These are phyloP conservation scores for Sclerotinia sclerotiorum DNA, from an alignment of 2,329 filamentous ascomycete species.

Conservation along the genomic window DNA sequence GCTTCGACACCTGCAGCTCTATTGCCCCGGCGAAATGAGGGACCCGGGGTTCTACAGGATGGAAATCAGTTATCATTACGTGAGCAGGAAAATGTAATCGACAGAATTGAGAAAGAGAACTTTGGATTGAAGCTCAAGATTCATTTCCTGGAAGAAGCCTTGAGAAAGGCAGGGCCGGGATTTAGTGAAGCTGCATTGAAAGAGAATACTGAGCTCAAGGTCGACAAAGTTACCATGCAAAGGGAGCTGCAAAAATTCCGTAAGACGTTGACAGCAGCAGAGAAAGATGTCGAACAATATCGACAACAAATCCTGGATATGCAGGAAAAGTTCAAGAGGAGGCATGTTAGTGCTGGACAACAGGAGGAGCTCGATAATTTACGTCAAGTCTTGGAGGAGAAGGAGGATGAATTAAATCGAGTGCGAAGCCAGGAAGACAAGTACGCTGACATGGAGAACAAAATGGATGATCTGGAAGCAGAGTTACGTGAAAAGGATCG, in stretches of 20 bases:
- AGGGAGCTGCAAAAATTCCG: constrained; percentile 82
- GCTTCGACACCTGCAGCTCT: constrained; percentile 79
- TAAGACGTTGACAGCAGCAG: constrained; percentile 78
- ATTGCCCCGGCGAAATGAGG: constrained; percentile 61
- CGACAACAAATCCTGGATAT: constrained; percentile 78
- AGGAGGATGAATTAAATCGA: constrained; percentile 49
- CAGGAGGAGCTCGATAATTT: constrained; percentile 60
- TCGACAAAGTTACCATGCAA: constrained; percentile 86
- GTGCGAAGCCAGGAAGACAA: constrained; percentile 60
- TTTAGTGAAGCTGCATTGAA: constrained; percentile 86
- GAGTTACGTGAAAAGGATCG: constrained; percentile 75
- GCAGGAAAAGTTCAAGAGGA: constrained; percentile 76
- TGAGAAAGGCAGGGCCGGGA: constrained; percentile 83
- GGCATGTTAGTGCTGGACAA: constrained; percentile 69
- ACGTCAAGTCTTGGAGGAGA: constrained; percentile 55
- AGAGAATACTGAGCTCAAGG: constrained; percentile 95
- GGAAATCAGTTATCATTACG: constrained; percentile 88
- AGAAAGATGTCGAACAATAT: constrained; percentile 83
- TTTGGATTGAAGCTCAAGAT: constrained; percentile 97
- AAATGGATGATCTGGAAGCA: constrained; percentile 73
- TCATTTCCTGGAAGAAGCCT: constrained; percentile 88
- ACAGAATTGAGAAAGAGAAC: constrained; percentile 97
- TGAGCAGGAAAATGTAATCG: constrained; percentile 93
- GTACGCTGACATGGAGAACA: constrained; percentile 67
- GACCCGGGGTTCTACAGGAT: constrained; percentile 71